Evolutionary conservation across 2,329 filamentous ascomycete species (phyloP).

Genomic region (Penicillium concentricum): DNA sequence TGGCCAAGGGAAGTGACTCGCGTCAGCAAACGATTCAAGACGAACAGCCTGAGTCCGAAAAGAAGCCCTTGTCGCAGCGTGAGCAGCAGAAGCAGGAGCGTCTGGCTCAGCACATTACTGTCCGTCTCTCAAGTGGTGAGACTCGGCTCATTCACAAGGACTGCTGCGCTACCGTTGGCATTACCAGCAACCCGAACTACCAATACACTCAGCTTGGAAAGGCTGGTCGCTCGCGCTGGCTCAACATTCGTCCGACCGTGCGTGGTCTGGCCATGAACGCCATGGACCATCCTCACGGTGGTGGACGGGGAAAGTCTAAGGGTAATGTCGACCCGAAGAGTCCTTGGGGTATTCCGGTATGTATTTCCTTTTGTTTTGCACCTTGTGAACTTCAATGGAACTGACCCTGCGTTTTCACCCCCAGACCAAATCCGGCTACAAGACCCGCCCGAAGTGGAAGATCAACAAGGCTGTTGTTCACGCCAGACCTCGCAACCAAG

Average conservation of each 20-base stretch:
- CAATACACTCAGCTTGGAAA: slow-evolving; percentile 92
- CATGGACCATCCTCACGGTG: slow-evolving; percentile 96
- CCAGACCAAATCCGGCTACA: slow-evolving; percentile 65
- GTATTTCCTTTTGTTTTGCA: slow-evolving; percentile 39
- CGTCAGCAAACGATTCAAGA: slow-evolving; percentile 56
- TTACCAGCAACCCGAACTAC: slow-evolving; percentile 89
- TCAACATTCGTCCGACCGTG: slow-evolving; percentile 92
- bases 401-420: slow-evolving; percentile 15
- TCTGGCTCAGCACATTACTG: slow-evolving; percentile 74
- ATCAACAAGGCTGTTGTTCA: slow-evolving; percentile 88
- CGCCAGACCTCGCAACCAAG: slow-evolving; percentile 81
- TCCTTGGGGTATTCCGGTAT: slow-evolving; percentile 92
- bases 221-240: slow-evolving; percentile 87
- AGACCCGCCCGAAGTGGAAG: slow-evolving; percentile 86
- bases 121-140: slow-evolving; percentile 89
- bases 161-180: slow-evolving; percentile 90
- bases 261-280: slow-evolving; percentile 99
- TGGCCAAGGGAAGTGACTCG: slow-evolving; percentile 74
- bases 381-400: slow-evolving; percentile 1
- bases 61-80: slow-evolving; percentile 37
- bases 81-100: slow-evolving; percentile 51
- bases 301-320: slow-evolving; percentile 99
- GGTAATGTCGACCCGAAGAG: slow-evolving; percentile 93
- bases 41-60: slow-evolving; percentile 43
- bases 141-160: slow-evolving; percentile 85